phyloP scores from a whole-genome alignment of 1,284 basidiomycete species.

The Puccinia polysora region DNA sequence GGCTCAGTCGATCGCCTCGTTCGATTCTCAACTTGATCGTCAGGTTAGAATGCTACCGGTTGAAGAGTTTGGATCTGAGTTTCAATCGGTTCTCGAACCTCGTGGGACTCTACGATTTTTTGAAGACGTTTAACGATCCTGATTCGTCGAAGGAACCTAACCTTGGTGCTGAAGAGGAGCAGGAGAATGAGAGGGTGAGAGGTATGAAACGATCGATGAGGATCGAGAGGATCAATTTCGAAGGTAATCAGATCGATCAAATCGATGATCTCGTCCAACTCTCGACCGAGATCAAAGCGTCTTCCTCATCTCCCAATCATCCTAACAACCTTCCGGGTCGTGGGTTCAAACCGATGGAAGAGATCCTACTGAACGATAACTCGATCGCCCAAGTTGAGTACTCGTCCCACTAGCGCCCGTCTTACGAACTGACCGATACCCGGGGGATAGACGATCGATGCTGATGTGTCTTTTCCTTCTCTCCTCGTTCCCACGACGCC shows the following conservation, averaged over 20 bases:
- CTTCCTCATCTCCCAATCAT: not conserved
- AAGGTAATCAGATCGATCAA: slow-evolving; percentile 18
- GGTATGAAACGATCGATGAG: not conserved
- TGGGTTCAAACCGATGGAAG: slow-evolving; percentile 1
- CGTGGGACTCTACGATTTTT: slow-evolving; percentile 13
- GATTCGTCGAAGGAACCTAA: too few relatives aligned
- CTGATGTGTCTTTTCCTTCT: not conserved
- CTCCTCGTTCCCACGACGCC: not conserved
- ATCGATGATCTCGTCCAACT: slow-evolving; percentile 14
- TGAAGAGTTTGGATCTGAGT: slow-evolving; percentile 21
- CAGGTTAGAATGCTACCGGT: not conserved
- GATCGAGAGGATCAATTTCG: slow-evolving; percentile 9
- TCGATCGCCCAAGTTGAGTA: slow-evolving; percentile 22
- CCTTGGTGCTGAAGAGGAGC: too few relatives aligned
- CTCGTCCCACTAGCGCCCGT: not conserved
- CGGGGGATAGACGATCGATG: not conserved
- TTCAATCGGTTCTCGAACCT: slow-evolving; percentile 19
- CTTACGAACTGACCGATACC: not conserved
- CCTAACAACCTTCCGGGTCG: not conserved
- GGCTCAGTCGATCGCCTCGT: not conserved
- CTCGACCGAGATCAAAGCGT: not conserved
- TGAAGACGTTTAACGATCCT: not conserved
- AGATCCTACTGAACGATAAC: slow-evolving; percentile 14
- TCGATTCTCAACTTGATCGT: slow-evolving; percentile 1
- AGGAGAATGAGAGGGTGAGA: not conserved